These are phyloP conservation scores for Eucalyptus sp. DNA, from an alignment of 345 rosid genomes.

Conservation along the genomic window DNA sequence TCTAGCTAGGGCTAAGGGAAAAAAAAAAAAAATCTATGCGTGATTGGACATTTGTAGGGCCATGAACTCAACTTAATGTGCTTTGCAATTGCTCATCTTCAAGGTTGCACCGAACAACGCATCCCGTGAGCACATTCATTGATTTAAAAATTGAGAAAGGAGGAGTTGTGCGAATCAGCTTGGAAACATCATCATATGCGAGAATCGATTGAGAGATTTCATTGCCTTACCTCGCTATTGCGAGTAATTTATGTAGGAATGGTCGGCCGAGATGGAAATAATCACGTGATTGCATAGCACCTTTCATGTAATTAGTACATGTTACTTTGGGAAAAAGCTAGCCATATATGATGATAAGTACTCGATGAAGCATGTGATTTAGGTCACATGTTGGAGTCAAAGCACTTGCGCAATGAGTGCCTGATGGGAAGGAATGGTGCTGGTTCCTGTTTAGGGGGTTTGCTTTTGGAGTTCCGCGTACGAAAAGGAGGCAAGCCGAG, in stretches of 20 bases:
- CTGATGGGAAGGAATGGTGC: constrained; percentile 10
- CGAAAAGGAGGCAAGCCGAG: not conserved
- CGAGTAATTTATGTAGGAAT: not conserved
- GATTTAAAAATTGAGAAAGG: not conserved
- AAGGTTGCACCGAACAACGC: not conserved
- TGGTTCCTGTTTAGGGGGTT: not conserved
- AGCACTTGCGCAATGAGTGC: not conserved
- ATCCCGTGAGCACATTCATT: not conserved
- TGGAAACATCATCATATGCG: not conserved
- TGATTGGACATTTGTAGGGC: not conserved
- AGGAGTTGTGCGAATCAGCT: not conserved
- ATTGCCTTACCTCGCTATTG: not conserved
- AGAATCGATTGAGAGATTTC: not conserved
- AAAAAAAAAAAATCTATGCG: not conserved
- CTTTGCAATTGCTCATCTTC: not conserved
- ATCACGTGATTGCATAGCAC: not conserved
- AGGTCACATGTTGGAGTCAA: not conserved
- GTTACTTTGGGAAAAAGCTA: not conserved
- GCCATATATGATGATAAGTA: not conserved
- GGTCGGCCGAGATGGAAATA: not conserved
- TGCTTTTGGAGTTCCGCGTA: not conserved
- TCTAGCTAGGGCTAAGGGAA: not conserved
- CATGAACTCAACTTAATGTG: not conserved
- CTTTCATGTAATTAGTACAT: not conserved
- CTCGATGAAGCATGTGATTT: not conserved